Evolutionary conservation across 2,329 filamentous ascomycete genomes (phyloP).

Genomic region (Colletotrichum abscissum): DNA sequence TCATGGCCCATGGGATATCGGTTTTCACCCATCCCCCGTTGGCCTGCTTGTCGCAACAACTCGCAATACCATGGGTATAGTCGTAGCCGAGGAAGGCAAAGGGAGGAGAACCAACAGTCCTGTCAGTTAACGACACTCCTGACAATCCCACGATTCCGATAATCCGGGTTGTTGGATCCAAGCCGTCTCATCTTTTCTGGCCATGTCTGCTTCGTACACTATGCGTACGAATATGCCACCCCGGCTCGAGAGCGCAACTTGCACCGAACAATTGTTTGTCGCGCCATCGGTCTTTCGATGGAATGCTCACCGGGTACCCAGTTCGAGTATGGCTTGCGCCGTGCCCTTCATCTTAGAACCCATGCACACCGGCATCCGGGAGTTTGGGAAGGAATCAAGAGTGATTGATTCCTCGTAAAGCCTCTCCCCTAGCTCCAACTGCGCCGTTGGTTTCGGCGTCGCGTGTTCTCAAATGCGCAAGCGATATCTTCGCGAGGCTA

Average conservation of each 20-base stretch:
- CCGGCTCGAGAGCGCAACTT: not conserved
- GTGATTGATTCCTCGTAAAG: not conserved
- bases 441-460: not conserved
- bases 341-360: constrained; percentile 1
- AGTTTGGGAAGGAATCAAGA: constrained; percentile 8
- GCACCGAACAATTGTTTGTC: not conserved
- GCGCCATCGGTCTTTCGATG: constrained; percentile 11
- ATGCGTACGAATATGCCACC: not conserved
- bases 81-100: too few relatives aligned
- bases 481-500: not conserved
- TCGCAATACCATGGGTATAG: not conserved
- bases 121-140: constrained; percentile 6
- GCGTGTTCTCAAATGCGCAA: not conserved
- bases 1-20: not conserved
- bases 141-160: not conserved
- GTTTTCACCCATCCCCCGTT: constrained; percentile 7
- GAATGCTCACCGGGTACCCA: not conserved
- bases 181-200: not conserved
- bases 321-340: not conserved
- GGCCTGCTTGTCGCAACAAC: not conserved
- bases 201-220: not conserved
- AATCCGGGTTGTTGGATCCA: constrained; percentile 27
- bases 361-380: constrained; percentile 30
- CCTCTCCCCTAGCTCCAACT: constrained; percentile 6
- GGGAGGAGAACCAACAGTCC: constrained; percentile 14